Evolutionary conservation across 2,329 filamentous ascomycete genomes (phyloP), one percentile per base, ranked within the genome.

Genomic region (Magnaporthales sp.): DNA sequence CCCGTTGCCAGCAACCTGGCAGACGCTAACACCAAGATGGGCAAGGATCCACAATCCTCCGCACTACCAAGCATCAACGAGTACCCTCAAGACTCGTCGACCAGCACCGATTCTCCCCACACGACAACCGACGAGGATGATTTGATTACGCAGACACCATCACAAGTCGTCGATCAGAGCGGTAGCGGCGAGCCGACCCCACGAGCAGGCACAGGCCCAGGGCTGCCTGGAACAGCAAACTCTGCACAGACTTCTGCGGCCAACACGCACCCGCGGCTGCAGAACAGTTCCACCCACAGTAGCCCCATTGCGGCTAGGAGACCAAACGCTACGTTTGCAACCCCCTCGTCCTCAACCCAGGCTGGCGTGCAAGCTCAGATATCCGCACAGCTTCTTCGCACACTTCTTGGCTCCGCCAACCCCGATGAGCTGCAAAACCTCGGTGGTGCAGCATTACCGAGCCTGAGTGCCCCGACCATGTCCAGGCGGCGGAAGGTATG

Each of bases 401-500:
- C 64, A 15, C 54, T 66, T 24, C 64, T 66, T n/a, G 64, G 19
- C 19, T 54, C 51, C 9, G 22, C 64, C 51, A 24, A 30, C 11
- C 51, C 56, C 2, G 64, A 66, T 30, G 64, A 62, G 54, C 29
- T 60, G 5, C 54, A 32, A 75, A 68, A 66, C 51, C 64, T 65
- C 27, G 74, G 77, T 72, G 68, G 73, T 70, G 73, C 77, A 69
- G 68, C 76, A 72, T 68, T 76, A 68, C 67, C 74, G 22, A 58
- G 11, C 29, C 31, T 38, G 15, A 68, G 82, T 66, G 79, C 77
- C 73, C 8, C 54, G 54, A 75, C 75, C 68, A 80, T 75, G 68
- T 89, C 86, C 70, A 24, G 15, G 13, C 87, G 84, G 67, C 86
- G 92, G 75, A 97, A 96, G 83, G 89, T 98, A 72, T 99, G 95